Percentiles rank a stretch among this genome's conserved stretches.
These are phyloP conservation scores for Ophiostoma piceae DNA, from an alignment of 2,329 filamentous ascomycete species.

Conservation along the genomic window DNA sequence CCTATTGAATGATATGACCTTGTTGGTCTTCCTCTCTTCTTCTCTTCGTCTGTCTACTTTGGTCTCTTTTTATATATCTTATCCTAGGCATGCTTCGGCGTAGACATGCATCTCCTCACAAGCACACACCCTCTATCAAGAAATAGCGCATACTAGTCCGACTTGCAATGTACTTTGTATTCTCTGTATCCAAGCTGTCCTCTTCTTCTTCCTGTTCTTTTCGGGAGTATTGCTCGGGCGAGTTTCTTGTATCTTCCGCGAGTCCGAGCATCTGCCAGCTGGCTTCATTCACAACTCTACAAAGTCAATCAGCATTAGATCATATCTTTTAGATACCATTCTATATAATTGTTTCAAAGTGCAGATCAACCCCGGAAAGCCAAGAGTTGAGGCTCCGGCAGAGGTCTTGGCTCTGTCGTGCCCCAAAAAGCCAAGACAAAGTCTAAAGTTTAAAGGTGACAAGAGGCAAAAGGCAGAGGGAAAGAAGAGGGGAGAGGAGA, in stretches of 20 bases:
- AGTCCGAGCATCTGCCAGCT: no score
- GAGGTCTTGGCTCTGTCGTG: conserved; percentile 11
- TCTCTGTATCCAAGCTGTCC: neutral
- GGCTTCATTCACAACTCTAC: neutral
- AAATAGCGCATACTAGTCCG: conserved; percentile 7
- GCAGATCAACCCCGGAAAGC: conserved; percentile 9
- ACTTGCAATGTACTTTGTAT: neutral
- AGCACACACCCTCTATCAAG: neutral
- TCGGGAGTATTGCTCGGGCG: neutral
- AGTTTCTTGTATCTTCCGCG: neutral
- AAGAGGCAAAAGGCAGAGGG: neutral
- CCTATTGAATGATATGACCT: neutral
- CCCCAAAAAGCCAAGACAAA: conserved; percentile 8
- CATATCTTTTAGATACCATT: neutral
- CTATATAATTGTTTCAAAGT: neutral
- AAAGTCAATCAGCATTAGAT: neutral
- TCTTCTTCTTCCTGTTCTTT: neutral
- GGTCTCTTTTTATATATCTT: neutral
- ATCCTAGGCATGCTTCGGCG: neutral
- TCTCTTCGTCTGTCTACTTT: neutral
- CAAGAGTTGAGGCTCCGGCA: conserved; percentile 8
- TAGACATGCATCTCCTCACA: neutral
- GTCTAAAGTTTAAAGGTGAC: neutral
- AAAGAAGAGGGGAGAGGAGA: neutral
- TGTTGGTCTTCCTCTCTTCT: neutral